Evolutionary conservation across 768 basidiomycete species (phyloP).

Genomic region (Lepiota brunneoincarnata): DNA sequence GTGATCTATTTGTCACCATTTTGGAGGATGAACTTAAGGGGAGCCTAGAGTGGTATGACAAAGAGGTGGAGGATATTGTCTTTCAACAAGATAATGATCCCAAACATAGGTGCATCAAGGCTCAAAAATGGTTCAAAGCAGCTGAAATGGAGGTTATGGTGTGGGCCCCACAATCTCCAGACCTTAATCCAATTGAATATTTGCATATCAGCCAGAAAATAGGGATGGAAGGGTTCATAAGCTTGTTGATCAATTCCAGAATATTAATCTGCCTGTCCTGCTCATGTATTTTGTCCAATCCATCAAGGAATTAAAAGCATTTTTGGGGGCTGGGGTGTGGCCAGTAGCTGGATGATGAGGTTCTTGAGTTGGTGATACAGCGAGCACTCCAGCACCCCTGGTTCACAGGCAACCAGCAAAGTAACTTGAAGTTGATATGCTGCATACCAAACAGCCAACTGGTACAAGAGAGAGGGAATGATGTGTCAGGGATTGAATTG

Average conservation of each 20-base stretch:
- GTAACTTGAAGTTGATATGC: neutral
- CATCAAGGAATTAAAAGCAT: constrained; percentile 11
- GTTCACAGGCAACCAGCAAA: neutral
- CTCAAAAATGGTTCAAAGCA: too few relatives aligned
- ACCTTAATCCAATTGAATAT: too few relatives aligned
- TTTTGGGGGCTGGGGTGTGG: neutral
- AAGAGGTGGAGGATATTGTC: too few relatives aligned
- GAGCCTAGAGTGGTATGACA: too few relatives aligned
- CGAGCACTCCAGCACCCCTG: neutral
- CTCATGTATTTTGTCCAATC: constrained; percentile 13
- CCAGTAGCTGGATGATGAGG: constrained; percentile 3
- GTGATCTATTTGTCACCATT: too few relatives aligned
- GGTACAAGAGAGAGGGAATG: constrained; percentile 13
- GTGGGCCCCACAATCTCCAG: too few relatives aligned
- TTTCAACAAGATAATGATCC: too few relatives aligned
- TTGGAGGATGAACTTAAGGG: too few relatives aligned
- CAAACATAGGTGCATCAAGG: too few relatives aligned
- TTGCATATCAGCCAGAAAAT: constrained; percentile 14
- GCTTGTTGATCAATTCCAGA: constrained; percentile 3
- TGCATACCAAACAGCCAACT: neutral
- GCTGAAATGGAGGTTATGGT: too few relatives aligned
- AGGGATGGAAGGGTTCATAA: constrained; percentile 7
- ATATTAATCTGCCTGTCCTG: constrained; percentile 8
- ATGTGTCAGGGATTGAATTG: constrained; percentile 4
- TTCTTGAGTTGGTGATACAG: constrained; percentile 5